Percentiles rank a stretch among this genome's conserved stretches.
Conservation (phyloP, 2,329 filamentous ascomycete genomes). For the Colletotrichum sp. region DNA sequence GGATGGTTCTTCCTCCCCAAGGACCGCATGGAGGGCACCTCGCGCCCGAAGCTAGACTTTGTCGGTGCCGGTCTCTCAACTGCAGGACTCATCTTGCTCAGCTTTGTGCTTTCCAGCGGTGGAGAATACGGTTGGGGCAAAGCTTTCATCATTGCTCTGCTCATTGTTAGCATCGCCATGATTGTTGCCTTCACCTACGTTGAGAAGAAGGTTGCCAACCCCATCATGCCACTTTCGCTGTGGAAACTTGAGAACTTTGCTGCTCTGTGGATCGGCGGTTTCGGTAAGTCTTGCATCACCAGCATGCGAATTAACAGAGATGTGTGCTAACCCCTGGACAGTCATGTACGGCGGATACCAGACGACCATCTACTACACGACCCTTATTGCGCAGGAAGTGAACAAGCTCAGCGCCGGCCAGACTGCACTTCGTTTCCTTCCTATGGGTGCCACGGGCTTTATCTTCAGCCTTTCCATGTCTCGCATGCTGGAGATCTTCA, state of each 20-base stretch:
- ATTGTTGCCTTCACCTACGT: conserved; percentile 41
- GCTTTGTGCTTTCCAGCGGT: conserved; percentile 48
- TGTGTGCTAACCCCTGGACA: neutral
- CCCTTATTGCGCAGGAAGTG: conserved; percentile 13
- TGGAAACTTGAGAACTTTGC: conserved; percentile 52
- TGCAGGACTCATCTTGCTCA: conserved; percentile 44
- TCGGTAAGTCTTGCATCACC: conserved; percentile 21
- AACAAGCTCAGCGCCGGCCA: conserved; percentile 9
- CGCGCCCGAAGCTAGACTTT: conserved; percentile 43
- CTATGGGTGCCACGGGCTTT: conserved; percentile 12
- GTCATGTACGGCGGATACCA: conserved; percentile 19
- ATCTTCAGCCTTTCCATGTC: conserved; percentile 17
- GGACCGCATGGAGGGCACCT: conserved; percentile 35
- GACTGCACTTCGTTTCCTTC: conserved; percentile 11
- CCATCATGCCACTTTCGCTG: conserved; percentile 49
- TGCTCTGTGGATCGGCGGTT: conserved; percentile 48
- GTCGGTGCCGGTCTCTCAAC: conserved; percentile 45
- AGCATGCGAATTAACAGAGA: neutral
- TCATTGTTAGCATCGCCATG: conserved; percentile 40
- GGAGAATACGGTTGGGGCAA: conserved; percentile 50
- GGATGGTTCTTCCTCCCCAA: conserved; percentile 41
- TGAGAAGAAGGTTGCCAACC: conserved; percentile 48
- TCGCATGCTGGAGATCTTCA: conserved; percentile 15
- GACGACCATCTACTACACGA: conserved; percentile 16
- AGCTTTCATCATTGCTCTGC: conserved; percentile 47